Conservation (phyloP, 2,329 filamentous ascomycete species). For the Plenodomus lindquistii region DNA sequence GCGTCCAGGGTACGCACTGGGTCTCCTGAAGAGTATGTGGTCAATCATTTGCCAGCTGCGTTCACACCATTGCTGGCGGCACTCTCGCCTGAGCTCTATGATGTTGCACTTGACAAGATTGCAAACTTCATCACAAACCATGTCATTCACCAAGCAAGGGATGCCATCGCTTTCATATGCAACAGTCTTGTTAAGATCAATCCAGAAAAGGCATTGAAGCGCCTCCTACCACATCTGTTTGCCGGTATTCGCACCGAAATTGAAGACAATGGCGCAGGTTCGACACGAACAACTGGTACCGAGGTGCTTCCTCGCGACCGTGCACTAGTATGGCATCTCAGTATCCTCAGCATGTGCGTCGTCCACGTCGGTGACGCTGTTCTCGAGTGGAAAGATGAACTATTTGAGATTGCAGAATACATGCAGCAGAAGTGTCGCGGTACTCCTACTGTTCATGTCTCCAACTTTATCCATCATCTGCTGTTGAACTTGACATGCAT, state of each 20-base stretch:
- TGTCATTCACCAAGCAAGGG: constrained; percentile 93
- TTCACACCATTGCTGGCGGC: constrained; percentile 89
- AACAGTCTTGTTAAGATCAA: constrained; percentile 96
- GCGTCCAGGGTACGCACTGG: constrained; percentile 83
- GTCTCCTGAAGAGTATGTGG: constrained; percentile 94
- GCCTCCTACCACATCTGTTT: constrained; percentile 87
- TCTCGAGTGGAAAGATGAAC: constrained; percentile 82
- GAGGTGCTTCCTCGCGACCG: constrained; percentile 92
- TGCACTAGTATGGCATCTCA: constrained; percentile 94
- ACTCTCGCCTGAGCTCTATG: constrained; percentile 89
- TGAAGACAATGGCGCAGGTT: constrained; percentile 93
- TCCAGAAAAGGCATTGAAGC: constrained; percentile 87
- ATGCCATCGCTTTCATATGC: constrained; percentile 98
- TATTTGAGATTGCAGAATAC: constrained; percentile 88
- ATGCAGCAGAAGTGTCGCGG: constrained; percentile 97
- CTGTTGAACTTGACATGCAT: constrained; percentile 92
- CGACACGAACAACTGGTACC: constrained; percentile 87
- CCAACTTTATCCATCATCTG: constrained; percentile 96
- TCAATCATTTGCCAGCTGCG: constrained; percentile 90
- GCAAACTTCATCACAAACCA: constrained; percentile 89
- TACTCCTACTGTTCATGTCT: constrained; percentile 92
- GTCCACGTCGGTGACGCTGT: constrained; percentile 93
- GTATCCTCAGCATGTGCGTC: constrained; percentile 96
- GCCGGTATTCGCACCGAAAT: constrained; percentile 95
- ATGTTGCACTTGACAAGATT: constrained; percentile 88